Evolutionary conservation across 192 early-diverging fungal genomes (phyloP).

Genomic region (Glomus cerebriforme): DNA sequence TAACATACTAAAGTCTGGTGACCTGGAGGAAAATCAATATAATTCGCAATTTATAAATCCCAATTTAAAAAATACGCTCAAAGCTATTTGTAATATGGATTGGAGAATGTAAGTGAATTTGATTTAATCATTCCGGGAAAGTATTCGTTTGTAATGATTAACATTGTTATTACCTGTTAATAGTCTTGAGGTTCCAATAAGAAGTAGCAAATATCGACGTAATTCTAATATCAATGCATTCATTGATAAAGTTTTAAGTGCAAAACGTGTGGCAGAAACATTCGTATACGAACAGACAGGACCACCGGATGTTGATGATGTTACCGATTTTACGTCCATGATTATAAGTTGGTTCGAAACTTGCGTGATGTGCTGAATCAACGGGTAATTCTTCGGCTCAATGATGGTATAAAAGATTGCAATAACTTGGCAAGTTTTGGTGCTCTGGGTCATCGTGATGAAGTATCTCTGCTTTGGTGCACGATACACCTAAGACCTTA

Average conservation of each 20-base stretch:
- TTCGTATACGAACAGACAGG: slow-evolving; percentile 26
- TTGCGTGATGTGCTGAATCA: slow-evolving; percentile 26
- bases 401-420: slow-evolving; percentile 4
- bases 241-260: slow-evolving; percentile 22
- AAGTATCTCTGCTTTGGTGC: slow-evolving; percentile 18
- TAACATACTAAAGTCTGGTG: too few relatives aligned
- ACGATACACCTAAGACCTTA: slow-evolving; percentile 9
- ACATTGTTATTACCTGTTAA: neutral
- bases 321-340: slow-evolving; percentile 7
- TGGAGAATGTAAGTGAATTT: too few relatives aligned
- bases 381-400: slow-evolving; percentile 14
- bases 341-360: slow-evolving; percentile 14
- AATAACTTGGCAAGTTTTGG: slow-evolving; percentile 20
- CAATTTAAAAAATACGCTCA: too few relatives aligned
- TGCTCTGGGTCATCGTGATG: slow-evolving; percentile 7
- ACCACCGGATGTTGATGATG: slow-evolving; percentile 9
- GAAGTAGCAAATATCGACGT: slow-evolving; percentile 27
- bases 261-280: slow-evolving; percentile 18
- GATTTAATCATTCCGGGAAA: too few relatives aligned
- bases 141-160: neutral
- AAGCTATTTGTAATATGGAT: too few relatives aligned
- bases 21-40: too few relatives aligned
- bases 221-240: slow-evolving; percentile 7
- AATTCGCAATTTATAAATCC: too few relatives aligned
- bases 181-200: slow-evolving; percentile 10